Percentiles rank a stretch among this genome's conserved stretches.
phyloP scores from a whole-genome alignment of 2,329 filamentous ascomycete genomes.

The Aspergillus sp. region DNA sequence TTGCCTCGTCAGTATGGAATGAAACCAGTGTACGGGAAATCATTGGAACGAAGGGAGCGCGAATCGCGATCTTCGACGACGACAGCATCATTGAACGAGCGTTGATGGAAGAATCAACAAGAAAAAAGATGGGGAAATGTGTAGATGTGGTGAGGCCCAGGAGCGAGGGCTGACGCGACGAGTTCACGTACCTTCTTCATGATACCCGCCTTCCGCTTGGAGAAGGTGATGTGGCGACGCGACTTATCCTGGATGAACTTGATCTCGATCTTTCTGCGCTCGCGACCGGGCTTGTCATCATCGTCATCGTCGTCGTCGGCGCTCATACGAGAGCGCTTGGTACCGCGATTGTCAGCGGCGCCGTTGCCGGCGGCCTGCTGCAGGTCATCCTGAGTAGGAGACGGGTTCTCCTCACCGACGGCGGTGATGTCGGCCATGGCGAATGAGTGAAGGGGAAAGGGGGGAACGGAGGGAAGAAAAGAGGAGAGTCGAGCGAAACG shows the following conservation, averaged over 20 bases:
- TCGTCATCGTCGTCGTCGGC: slow-evolving; percentile 95
- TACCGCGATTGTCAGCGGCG: slow-evolving; percentile 71
- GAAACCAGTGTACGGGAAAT: slow-evolving; percentile 2
- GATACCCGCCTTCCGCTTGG: slow-evolving; percentile 98
- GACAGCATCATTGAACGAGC: not conserved
- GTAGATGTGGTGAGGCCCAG: slow-evolving; percentile 5
- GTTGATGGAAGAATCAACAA: not conserved
- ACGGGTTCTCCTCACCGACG: slow-evolving; percentile 72
- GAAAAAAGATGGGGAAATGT: slow-evolving; percentile 2
- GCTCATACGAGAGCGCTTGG: slow-evolving; percentile 82
- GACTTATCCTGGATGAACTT: slow-evolving; percentile 99
- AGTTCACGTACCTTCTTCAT: slow-evolving; percentile 92
- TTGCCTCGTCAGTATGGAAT: slow-evolving; percentile 14
- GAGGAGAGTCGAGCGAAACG: slow-evolving; percentile 6
- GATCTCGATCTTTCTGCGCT: slow-evolving; percentile 99
- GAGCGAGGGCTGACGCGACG: slow-evolving; percentile 17
- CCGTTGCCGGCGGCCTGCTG: slow-evolving; percentile 65
- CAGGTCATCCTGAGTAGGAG: slow-evolving; percentile 71
- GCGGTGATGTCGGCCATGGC: slow-evolving; percentile 77
- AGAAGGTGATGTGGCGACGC: slow-evolving; percentile 98
- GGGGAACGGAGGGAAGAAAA: slow-evolving; percentile 11
- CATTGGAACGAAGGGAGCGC: not conserved
- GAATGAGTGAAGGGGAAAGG: slow-evolving; percentile 10
- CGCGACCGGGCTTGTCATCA: slow-evolving; percentile 94
- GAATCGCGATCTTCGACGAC: not conserved